Evolutionary conservation across 495 filamentous ascomycete genomes (phyloP), one percentile per base, ranked within the genome.

Genomic region (Podospora tetraspora): DNA sequence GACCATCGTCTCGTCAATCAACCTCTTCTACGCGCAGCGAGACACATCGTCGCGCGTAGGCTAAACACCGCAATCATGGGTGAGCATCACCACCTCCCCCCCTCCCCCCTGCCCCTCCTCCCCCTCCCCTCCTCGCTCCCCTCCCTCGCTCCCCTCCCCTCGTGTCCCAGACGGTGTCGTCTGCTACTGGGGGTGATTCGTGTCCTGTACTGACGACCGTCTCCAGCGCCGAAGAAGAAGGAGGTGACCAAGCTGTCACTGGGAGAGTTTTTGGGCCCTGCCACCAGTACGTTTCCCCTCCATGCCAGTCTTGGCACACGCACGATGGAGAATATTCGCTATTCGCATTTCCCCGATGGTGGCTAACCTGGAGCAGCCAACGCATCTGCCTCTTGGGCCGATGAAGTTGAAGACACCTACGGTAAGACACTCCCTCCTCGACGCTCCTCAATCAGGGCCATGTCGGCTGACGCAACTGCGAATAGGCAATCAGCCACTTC

Each of bases 381-480:
- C 43, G 80, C 92, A n/a, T 43, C 34, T 19, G n/a, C 57, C 75
- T 97, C 95, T 68, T 99, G 95, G 95, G 95, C 95, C 71, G 95
- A 98, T 83, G 95, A 99, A 76, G 96, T 98, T 85, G 95, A 98
- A 77, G 91, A 95, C 72, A 81, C 91, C 69, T 82, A 85, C 78
- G 82, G 92, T 94, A 89, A 77, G 87, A 30, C 27, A 11, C 59
- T 19, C 12, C 24, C n/a, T 57, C 16, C 34, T 52, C 27, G 8
- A 10, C 4, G 4, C 3, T 66, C 13, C 21, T 67, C 16, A 29
- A 21, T 32, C 19, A 6, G 43, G 8, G 16, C 19, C 16, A 8
- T 34, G 32, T n/a, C 7, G 19, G 43, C 43, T 52, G 58, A 62
- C 29, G 37, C 66, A 60, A 69, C 52, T 25, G 67, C 30, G 57